Evolutionary conservation across 768 basidiomycete genomes (phyloP).

Genomic region (Gloeostereum incarnatum): DNA sequence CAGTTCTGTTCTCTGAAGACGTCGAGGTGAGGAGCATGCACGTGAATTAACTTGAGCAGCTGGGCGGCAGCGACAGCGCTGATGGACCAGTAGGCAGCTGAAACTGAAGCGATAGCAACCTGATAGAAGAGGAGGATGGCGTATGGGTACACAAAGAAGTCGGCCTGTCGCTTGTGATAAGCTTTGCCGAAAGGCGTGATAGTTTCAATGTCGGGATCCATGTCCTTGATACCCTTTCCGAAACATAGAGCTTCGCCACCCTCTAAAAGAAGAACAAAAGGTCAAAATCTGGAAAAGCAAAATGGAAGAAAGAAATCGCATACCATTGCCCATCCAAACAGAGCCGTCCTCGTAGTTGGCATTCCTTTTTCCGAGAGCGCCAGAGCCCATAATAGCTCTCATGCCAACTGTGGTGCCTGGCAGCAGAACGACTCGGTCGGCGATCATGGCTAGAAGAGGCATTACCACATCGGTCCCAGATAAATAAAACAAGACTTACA

Average conservation of each 20-base stretch:
- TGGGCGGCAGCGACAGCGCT: conserved; percentile 28
- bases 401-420: conserved; percentile 29
- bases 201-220: conserved; percentile 17
- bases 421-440: conserved; percentile 34
- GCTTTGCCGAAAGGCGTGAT: conserved; percentile 33
- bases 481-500: conserved; percentile 12
- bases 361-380: conserved; percentile 29
- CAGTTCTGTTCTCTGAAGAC: conserved; percentile 26
- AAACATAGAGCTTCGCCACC: conserved; percentile 28
- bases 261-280: conserved; percentile 12
- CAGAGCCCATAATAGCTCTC: conserved; percentile 35
- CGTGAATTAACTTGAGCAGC: conserved; percentile 21
- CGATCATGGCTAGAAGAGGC: conserved; percentile 28
- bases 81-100: conserved; percentile 32
- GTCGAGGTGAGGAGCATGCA: conserved; percentile 17
- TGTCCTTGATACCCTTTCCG: conserved; percentile 14
- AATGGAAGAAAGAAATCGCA: conserved; percentile 4
- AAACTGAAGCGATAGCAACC: conserved; percentile 23
- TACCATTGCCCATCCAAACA: conserved; percentile 36
- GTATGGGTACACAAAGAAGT: conserved; percentile 32
- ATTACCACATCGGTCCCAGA: not conserved
- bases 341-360: conserved; percentile 30
- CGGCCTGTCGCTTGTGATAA: conserved; percentile 28
- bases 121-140: conserved; percentile 24
- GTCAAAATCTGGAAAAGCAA: not conserved